phyloP scores from a whole-genome alignment of 768 basidiomycete species.

The Leccinum variicolor region DNA sequence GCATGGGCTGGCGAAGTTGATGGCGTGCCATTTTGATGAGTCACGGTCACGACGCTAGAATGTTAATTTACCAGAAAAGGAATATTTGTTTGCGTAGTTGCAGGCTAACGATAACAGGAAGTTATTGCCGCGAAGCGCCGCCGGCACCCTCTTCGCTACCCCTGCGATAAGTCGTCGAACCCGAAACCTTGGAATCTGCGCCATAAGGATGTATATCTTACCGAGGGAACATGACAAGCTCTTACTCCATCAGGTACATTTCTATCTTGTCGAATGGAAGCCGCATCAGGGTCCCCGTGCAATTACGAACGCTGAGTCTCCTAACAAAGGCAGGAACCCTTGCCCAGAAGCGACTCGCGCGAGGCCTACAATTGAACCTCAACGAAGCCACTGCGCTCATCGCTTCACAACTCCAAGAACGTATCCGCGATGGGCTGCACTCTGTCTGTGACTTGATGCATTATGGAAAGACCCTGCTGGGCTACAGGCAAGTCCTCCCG shows the following conservation, averaged over 20 bases:
- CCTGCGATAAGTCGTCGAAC: not conserved
- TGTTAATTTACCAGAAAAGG: not conserved
- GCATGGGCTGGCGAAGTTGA: not conserved
- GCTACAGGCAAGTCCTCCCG: conserved; percentile 84
- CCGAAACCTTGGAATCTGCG: not conserved
- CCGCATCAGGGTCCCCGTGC: not conserved
- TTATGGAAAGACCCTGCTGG: conserved; percentile 83
- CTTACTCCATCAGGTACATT: conserved; percentile 61
- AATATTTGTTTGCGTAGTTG: not conserved
- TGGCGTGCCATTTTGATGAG: no score
- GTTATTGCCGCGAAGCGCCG: not conserved
- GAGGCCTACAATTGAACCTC: conserved; percentile 85
- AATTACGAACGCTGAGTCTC: not conserved
- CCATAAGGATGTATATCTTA: not conserved
- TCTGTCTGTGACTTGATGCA: conserved; percentile 92
- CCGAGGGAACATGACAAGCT: conserved; percentile 43
- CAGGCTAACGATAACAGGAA: not conserved
- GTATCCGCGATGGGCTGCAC: conserved; percentile 86
- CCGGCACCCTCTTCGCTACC: not conserved
- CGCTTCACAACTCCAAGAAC: conserved; percentile 88
- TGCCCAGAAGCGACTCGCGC: conserved; percentile 91
- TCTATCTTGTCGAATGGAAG: not conserved
- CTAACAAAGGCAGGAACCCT: conserved; percentile 71
- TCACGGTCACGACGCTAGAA: not conserved
- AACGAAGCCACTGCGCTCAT: conserved; percentile 90